These are phyloP conservation scores for Coffea eugenioides DNA, from an alignment of 257 asterid species.

Conservation along the genomic window DNA sequence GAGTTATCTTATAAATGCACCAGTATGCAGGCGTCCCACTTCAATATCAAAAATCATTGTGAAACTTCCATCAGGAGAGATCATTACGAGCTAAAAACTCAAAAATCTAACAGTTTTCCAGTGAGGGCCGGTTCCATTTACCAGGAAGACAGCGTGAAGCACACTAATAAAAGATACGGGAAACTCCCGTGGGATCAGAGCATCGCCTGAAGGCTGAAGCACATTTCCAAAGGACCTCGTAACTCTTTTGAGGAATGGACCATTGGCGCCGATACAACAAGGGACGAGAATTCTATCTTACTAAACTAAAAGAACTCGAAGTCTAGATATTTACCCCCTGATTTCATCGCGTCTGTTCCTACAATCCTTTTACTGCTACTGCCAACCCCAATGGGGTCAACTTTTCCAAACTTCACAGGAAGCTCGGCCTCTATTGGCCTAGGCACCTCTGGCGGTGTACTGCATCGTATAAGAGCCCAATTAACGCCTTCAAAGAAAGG, in stretches of 20 bases:
- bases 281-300: constrained; percentile 15
- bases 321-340: constrained; percentile 84
- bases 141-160: constrained; percentile 15
- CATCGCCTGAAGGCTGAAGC: neutral
- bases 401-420: constrained; percentile 40
- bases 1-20: neutral
- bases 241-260: constrained; percentile 19
- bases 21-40: constrained; percentile 4
- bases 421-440: constrained; percentile 46
- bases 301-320: constrained; percentile 75
- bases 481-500: constrained; percentile 79
- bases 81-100: neutral
- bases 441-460: constrained; percentile 85
- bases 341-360: constrained; percentile 34
- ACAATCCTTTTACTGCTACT: constrained; percentile 44
- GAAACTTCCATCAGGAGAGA: neutral
- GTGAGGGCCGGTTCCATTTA: neutral
- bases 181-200: neutral
- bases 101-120: neutral
- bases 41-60: neutral
- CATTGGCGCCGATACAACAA: constrained; percentile 23
- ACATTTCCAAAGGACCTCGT: constrained; percentile 9
- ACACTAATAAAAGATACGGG: neutral
- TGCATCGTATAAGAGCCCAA: constrained; percentile 81
- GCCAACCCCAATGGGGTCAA: constrained; percentile 35